phyloP scores from a whole-genome alignment of 2,329 filamentous ascomycete species.

The Colletotrichum aenigma region DNA sequence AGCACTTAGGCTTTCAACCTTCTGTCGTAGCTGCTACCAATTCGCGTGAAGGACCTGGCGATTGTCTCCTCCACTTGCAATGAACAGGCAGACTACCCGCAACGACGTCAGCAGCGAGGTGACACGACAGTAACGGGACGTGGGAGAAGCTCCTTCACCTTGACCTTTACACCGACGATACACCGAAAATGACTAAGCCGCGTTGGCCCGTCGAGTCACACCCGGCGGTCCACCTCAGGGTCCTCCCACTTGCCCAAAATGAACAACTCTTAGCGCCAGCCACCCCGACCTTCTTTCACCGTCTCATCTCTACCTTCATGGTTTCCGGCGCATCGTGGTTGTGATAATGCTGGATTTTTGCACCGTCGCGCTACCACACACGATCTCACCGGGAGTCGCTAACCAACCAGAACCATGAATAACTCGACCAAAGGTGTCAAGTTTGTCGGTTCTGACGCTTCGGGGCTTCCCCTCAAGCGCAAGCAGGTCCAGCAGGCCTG shows the following conservation, averaged over 20 bases:
- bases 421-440: constrained; percentile 43
- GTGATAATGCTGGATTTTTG: constrained; percentile 6
- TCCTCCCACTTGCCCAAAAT: not conserved
- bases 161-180: not conserved
- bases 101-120: not conserved
- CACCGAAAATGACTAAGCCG: constrained; percentile 17
- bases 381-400: not conserved
- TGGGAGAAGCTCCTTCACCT: not conserved
- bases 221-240: not conserved
- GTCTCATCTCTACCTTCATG: not conserved
- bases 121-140: not conserved
- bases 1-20: not conserved
- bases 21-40: not conserved
- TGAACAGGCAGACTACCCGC: not conserved
- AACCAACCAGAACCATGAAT: constrained; percentile 6
- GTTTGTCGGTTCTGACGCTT: constrained; percentile 60
- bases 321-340: not conserved
- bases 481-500: constrained; percentile 66
- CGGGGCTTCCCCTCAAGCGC: constrained; percentile 61
- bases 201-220: constrained; percentile 1
- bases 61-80: not conserved
- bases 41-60: not conserved
- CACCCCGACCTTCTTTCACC: not conserved
- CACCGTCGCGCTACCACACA: not conserved
- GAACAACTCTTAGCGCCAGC: not conserved